phyloP scores from a whole-genome alignment of 2,329 filamentous ascomycete species.

The Dactylellina sp. region DNA sequence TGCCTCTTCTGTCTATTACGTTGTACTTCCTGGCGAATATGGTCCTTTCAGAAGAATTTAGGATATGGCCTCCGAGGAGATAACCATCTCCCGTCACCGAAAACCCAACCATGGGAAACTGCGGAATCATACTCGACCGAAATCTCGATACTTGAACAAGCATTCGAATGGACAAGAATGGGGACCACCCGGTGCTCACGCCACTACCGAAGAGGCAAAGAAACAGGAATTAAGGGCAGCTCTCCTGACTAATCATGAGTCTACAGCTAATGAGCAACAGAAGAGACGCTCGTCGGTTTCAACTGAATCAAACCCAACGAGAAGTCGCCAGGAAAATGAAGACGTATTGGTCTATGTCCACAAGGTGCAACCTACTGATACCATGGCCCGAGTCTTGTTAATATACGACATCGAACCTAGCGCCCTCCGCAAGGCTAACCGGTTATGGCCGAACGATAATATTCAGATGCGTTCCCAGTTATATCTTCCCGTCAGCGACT shows the following conservation, averaged over 20 bases:
- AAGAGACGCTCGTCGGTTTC: constrained; percentile 61
- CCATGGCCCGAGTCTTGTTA: constrained; percentile 88
- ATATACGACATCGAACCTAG: constrained; percentile 88
- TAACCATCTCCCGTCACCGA: constrained; percentile 40
- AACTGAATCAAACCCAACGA: constrained; percentile 54
- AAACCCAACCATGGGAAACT: constrained; percentile 20
- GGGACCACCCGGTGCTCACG: constrained; percentile 65
- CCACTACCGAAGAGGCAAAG: constrained; percentile 69
- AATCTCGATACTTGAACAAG: constrained; percentile 47
- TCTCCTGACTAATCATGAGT: constrained; percentile 72
- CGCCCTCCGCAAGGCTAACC: constrained; percentile 85
- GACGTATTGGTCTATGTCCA: constrained; percentile 92
- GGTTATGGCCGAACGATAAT: constrained; percentile 93
- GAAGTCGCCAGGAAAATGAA: constrained; percentile 71
- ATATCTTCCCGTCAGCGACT: constrained; percentile 88
- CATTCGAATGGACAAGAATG: constrained; percentile 58
- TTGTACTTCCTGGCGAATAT: constrained; percentile 42
- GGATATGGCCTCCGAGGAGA: constrained; percentile 52
- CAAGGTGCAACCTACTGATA: constrained; percentile 83
- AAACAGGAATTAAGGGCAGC: constrained; percentile 74
- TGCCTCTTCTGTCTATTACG: background rate
- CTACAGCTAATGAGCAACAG: constrained; percentile 54
- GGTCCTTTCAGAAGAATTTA: constrained; percentile 32
- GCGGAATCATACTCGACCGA: constrained; percentile 18
- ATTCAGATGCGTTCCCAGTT: constrained; percentile 86